Base-by-base conservation (phyloP, 1,284 basidiomycete species). In the Anthracocystis setariae region DNA sequence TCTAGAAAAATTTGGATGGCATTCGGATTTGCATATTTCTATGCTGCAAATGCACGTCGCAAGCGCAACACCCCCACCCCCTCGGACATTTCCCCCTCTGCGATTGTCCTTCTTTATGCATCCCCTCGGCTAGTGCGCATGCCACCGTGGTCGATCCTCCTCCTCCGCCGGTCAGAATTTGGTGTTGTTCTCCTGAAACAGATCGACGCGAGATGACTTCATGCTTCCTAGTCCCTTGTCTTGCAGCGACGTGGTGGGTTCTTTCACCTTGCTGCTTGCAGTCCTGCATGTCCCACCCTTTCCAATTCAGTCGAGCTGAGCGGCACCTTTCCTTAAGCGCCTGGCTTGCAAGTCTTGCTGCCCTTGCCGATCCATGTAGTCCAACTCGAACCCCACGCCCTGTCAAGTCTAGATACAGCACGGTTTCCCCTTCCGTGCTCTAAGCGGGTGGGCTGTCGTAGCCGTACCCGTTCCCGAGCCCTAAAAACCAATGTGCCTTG, bases 401-500 rank as follows among this genome's bases (percentile, higher is more conserved):
- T 29, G 25, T 23, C 29, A 5, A 29, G 5, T 29, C 12, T 29
- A 12, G 29, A 7, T 29, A n/a, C n/a, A n/a, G n/a, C n/a, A n/a
- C 29, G 12, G 29, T 5, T 29, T 29, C 29, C 5, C 7, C 7
- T 29, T 29, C 29, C 5, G 29, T 29, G 29, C 29, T 29, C 29
- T 29, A 5, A 5, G 29, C 12, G 29, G n/a, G 5, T 29, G 29
- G 29, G 29, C 29, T 29, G 29, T 7, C 12, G 12, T 29, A 29
- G 37, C 47, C 24, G 38, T 29, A 8, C 32, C 23, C 13, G 9
- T 9, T 12, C 9, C 51, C 21, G 13, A 17, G 15, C 53, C 45
- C 46, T 45, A 47, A 55, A 55, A 55, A 21, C n/a, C 37, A 24
- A 24, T 42, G 24, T 17, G 18, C 44, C 17, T 39, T 7, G 29